phyloP scores from a whole-genome alignment of 331 rosid species.

The Dryas integrifolia region DNA sequence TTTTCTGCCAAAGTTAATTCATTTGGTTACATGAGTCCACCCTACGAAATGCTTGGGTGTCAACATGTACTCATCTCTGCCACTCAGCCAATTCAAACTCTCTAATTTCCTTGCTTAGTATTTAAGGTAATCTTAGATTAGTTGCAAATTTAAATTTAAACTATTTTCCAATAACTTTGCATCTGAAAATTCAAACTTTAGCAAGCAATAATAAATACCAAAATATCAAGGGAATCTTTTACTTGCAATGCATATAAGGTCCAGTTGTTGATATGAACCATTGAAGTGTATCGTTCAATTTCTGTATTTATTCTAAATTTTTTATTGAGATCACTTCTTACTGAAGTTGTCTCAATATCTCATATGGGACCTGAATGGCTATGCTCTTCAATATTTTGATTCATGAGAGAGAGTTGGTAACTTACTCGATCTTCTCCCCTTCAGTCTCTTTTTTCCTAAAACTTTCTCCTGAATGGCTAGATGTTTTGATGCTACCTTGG shows the following conservation, averaged over 20 bases:
- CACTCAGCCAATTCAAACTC: neutral
- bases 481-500: constrained; percentile 77
- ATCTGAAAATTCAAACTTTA: neutral
- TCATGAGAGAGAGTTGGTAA: neutral
- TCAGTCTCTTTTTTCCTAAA: neutral
- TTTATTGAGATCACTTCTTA: neutral
- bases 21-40: neutral
- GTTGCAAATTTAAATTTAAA: neutral
- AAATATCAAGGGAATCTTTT: neutral
- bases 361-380: neutral
- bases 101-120: neutral
- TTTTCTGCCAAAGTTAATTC: neutral
- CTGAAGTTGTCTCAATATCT: neutral
- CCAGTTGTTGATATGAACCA: neutral
- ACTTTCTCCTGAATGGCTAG: constrained; percentile 34
- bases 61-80: neutral
- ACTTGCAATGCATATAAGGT: neutral
- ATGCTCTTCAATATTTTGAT: neutral
- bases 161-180: neutral
- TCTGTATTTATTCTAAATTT: neutral
- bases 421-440: neutral
- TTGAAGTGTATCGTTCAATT: neutral
- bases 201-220: neutral
- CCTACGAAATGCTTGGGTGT: neutral
- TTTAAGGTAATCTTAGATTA: neutral